A percentile compares a stretch with the other conserved stretches of the same genome.
Conservation (phyloP, 2,329 filamentous ascomycete species). For the Calonectria henricotiae region DNA sequence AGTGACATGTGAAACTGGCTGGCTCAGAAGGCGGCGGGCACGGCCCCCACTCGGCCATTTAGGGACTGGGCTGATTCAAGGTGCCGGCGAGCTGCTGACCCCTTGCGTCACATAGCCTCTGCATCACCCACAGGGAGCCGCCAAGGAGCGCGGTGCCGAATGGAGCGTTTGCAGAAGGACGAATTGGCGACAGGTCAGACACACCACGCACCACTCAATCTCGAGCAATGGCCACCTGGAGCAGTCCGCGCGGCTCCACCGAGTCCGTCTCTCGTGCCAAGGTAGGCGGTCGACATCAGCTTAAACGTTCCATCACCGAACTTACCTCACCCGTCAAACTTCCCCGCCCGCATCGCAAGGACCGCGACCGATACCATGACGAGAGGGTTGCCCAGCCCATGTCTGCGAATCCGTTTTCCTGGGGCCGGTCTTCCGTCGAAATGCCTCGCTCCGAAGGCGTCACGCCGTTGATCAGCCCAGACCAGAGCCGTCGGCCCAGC, state of each 20-base stretch:
- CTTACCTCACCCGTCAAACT: conserved; percentile 66
- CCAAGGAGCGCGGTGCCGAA: conserved; percentile 10
- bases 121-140: conserved; percentile 25
- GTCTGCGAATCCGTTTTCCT: conserved; percentile 52
- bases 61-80: conserved; percentile 30
- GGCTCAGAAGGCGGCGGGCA: conserved; percentile 16
- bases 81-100: conserved; percentile 30
- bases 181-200: conserved; percentile 29
- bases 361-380: conserved; percentile 53
- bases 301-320: conserved; percentile 72
- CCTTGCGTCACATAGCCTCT: conserved; percentile 35
- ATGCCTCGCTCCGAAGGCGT: conserved; percentile 63
- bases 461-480: conserved; percentile 63
- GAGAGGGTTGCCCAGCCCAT: conserved; percentile 49
- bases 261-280: conserved; percentile 49
- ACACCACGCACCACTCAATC: conserved; percentile 22
- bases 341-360: conserved; percentile 56
- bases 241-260: conserved; percentile 49
- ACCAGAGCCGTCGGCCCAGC: conserved; percentile 64
- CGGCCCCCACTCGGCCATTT: conserved; percentile 22
- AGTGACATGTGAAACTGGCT: conserved; percentile 35
- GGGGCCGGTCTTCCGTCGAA: conserved; percentile 63
- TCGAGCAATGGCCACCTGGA: conserved; percentile 45
- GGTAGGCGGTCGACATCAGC: conserved; percentile 65
- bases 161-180: conserved; percentile 23